Evolutionary conservation across 2,329 filamentous ascomycete species (phyloP).

Genomic region (Penicillium corylophilum): DNA sequence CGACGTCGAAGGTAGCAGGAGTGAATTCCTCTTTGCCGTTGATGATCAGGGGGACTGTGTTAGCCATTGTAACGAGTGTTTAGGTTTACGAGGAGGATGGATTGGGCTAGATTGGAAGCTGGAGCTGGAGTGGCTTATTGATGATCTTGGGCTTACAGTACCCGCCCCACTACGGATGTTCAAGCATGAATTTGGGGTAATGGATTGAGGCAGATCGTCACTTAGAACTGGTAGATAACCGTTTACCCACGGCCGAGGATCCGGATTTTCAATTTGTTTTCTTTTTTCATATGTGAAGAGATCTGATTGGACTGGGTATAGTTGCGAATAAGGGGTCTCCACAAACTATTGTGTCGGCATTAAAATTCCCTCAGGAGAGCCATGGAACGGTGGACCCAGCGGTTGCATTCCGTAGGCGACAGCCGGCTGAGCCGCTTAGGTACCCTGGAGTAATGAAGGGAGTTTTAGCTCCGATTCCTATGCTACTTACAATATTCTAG

Average conservation of each 20-base stretch:
- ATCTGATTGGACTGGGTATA: background rate
- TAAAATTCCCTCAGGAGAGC: background rate
- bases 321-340: background rate
- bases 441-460: background rate
- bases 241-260: background rate
- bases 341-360: background rate
- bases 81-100: background rate
- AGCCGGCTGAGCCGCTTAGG: background rate
- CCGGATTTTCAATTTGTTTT: background rate
- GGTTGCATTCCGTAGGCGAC: background rate
- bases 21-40: slow-evolving; percentile 36
- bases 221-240: background rate
- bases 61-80: slow-evolving; percentile 6
- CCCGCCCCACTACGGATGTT: background rate
- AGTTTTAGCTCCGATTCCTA: background rate
- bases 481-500: background rate
- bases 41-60: slow-evolving; percentile 39
- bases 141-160: background rate
- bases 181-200: background rate
- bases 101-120: background rate
- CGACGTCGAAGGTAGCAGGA: slow-evolving; percentile 44
- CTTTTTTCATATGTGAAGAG: too few relatives aligned
- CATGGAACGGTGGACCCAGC: background rate
- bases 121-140: background rate
- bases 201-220: background rate